These are phyloP conservation scores for Pseudogymnoascus sp. DNA, from an alignment of 2,329 filamentous ascomycete species.

Conservation along the genomic window DNA sequence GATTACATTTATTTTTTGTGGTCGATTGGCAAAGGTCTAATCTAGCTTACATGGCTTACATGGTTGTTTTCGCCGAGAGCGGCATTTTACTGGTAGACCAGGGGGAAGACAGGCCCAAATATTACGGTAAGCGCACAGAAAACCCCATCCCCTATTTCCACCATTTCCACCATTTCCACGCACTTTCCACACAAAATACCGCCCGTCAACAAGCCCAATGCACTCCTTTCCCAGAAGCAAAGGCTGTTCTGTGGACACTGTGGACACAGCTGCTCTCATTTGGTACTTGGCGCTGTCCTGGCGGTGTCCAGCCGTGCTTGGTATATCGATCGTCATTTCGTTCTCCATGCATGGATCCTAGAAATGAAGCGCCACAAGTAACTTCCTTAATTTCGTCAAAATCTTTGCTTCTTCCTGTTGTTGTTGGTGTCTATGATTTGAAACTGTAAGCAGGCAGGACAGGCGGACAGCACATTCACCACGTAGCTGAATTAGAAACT, in stretches of 20 bases:
- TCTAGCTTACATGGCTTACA: background rate
- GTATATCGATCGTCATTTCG: conserved; percentile 10
- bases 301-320: background rate
- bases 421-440: background rate
- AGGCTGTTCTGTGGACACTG: conserved; percentile 4
- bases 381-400: background rate
- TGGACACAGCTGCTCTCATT: background rate
- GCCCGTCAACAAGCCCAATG: background rate
- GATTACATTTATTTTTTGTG: background rate
- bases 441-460: background rate
- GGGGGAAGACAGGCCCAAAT: background rate
- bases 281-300: background rate
- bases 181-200: background rate
- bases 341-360: background rate
- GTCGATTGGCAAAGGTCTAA: background rate
- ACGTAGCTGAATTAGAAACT: background rate
- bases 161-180: too few relatives aligned
- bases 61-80: conserved; percentile 5
- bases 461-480: background rate
- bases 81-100: conserved; percentile 5
- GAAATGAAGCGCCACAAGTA: background rate
- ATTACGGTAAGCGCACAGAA: background rate
- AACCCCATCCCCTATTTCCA: conserved; percentile 2
- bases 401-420: background rate
- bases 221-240: background rate